phyloP scores from a whole-genome alignment of 2,329 filamentous ascomycete genomes.

The Sporothrix phasma region DNA sequence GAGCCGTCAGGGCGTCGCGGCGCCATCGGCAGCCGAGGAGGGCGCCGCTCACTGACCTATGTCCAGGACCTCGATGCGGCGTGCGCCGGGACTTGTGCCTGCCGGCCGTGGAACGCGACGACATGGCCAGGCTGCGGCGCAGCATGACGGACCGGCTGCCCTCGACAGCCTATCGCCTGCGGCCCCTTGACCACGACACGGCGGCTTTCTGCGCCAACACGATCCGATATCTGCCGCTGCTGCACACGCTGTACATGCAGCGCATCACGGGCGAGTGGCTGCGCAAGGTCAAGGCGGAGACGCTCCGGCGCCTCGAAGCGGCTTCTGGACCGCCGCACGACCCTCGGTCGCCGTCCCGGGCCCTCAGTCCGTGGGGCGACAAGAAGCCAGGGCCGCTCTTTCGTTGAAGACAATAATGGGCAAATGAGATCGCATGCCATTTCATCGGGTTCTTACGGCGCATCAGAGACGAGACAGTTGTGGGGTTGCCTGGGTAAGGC shows the following conservation, averaged over 20 bases:
- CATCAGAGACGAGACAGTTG: too few relatives aligned
- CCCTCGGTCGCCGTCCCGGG: slow-evolving; percentile 13
- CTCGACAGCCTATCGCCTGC: slow-evolving; percentile 36
- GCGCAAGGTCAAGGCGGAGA: slow-evolving; percentile 14
- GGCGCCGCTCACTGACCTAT: slow-evolving; percentile 8
- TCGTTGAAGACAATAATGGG: not conserved
- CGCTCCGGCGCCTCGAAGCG: slow-evolving; percentile 11
- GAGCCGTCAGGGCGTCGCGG: slow-evolving; percentile 16
- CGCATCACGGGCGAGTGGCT: slow-evolving; percentile 17
- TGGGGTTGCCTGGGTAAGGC: not conserved
- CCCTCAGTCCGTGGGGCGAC: slow-evolving; percentile 12
- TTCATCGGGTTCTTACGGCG: not conserved
- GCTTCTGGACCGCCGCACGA: slow-evolving; percentile 16
- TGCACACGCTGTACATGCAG: slow-evolving; percentile 16
- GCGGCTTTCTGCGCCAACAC: slow-evolving; percentile 38
- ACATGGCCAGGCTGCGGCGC: slow-evolving; percentile 14
- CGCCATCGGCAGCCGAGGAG: not conserved
- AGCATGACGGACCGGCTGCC: slow-evolving; percentile 30
- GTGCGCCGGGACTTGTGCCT: slow-evolving; percentile 11
- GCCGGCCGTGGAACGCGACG: slow-evolving; percentile 25
- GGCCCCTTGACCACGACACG: slow-evolving; percentile 33
- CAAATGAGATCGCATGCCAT: not conserved
- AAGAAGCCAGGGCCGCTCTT: not conserved
- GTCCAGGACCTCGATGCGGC: slow-evolving; percentile 15
- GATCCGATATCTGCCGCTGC: slow-evolving; percentile 24